phyloP scores from a whole-genome alignment of 768 basidiomycete genomes.

The Lentinula boryana region DNA sequence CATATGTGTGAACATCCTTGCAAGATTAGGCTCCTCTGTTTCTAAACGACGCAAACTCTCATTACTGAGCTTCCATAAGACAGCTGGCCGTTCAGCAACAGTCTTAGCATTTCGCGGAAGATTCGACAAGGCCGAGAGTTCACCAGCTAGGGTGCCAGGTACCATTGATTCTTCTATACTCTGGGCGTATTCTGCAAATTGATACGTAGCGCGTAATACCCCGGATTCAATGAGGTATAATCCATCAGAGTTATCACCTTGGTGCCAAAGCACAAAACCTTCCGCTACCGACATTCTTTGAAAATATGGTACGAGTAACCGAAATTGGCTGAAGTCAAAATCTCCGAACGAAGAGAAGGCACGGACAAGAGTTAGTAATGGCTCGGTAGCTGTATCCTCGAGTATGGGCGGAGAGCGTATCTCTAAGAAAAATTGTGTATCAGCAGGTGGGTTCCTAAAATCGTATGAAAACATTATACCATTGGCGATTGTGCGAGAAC shows the following conservation, averaged over 20 bases:
- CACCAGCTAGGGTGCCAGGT: slow-evolving; percentile 87
- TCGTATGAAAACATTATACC: slow-evolving; percentile 29
- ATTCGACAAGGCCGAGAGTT: slow-evolving; percentile 78
- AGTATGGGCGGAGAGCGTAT: slow-evolving; percentile 24
- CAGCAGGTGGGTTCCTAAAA: background rate
- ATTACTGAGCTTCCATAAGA: slow-evolving; percentile 75
- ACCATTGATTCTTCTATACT: slow-evolving; percentile 88
- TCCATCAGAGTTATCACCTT: slow-evolving; percentile 73
- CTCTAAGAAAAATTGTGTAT: background rate
- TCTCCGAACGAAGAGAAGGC: slow-evolving; percentile 73
- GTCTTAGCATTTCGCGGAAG: slow-evolving; percentile 82
- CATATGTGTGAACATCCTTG: slow-evolving; percentile 58
- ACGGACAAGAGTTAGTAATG: slow-evolving; percentile 68
- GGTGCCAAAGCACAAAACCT: slow-evolving; percentile 66
- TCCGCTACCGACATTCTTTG: slow-evolving; percentile 50
- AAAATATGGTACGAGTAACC: slow-evolving; percentile 66
- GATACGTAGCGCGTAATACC: slow-evolving; percentile 76
- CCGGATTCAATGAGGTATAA: slow-evolving; percentile 89
- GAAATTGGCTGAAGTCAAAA: slow-evolving; percentile 50
- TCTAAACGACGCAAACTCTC: slow-evolving; percentile 59
- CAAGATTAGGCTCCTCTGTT: slow-evolving; percentile 58
- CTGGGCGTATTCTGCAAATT: slow-evolving; percentile 34
- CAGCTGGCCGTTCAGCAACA: slow-evolving; percentile 68
- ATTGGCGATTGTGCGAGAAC: slow-evolving; percentile 60
- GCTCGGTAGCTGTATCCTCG: slow-evolving; percentile 41